These are phyloP conservation scores for Colletotrichum tropicicola DNA, from an alignment of 2,329 filamentous ascomycete genomes.

Conservation along the genomic window DNA sequence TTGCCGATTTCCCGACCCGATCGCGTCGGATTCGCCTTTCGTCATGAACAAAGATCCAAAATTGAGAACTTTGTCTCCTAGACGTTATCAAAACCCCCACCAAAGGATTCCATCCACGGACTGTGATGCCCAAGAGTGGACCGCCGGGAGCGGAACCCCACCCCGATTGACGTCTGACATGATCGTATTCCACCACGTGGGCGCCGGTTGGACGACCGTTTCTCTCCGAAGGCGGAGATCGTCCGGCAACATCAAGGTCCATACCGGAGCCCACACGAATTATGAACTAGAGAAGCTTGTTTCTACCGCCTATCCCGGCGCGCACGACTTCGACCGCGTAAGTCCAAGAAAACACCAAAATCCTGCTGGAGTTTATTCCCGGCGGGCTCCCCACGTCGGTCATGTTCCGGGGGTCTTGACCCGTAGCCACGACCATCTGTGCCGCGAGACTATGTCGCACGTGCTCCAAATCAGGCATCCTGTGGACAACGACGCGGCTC, in stretches of 20 bases:
- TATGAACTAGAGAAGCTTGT: background rate
- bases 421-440: background rate
- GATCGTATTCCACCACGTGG: conserved; percentile 17
- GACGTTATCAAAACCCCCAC: background rate
- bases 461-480: background rate
- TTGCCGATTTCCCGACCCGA: background rate
- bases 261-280: background rate
- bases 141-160: conserved; percentile 1
- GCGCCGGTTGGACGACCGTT: background rate
- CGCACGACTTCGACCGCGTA: background rate
- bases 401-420: background rate
- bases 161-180: conserved; percentile 19
- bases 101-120: background rate
- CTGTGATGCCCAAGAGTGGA: background rate
- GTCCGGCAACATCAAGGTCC: background rate
- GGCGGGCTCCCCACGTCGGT: background rate
- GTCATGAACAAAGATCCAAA: too few relatives aligned
- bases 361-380: background rate
- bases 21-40: background rate
- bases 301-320: background rate
- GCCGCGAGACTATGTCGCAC: background rate
- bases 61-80: too few relatives aligned
- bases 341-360: too few relatives aligned
- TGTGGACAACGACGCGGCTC: background rate
- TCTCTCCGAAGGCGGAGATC: conserved; percentile 2